Evolutionary conservation across 148 eudicot genomes (phyloP).

Genomic region (Heliosperma pusillum): DNA sequence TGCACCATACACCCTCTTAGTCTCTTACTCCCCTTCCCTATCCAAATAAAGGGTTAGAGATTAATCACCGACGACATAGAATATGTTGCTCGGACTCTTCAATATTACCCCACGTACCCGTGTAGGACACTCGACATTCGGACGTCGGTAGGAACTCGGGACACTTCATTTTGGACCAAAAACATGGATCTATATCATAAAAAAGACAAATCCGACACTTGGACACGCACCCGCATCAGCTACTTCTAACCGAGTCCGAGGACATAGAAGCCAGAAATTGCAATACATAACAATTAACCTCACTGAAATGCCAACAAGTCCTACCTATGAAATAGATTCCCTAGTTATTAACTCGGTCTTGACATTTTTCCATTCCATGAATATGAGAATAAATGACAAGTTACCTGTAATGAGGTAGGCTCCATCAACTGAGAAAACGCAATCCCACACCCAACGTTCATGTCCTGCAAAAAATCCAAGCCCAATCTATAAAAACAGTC

Average conservation of each 20-base stretch:
- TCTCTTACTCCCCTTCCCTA: not conserved
- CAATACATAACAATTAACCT: not conserved
- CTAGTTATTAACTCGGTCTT: not conserved
- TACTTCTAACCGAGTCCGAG: too few relatives aligned
- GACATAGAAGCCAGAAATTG: not conserved
- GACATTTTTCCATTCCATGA: not conserved
- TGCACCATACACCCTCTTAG: not conserved
- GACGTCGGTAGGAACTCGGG: too few relatives aligned
- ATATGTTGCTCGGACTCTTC: too few relatives aligned
- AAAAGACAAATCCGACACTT: too few relatives aligned
- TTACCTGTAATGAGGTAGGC: slow-evolving; percentile 94
- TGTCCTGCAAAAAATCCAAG: slow-evolving; percentile 56
- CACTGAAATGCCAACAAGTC: not conserved
- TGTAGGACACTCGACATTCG: too few relatives aligned
- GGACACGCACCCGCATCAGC: too few relatives aligned
- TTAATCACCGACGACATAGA: too few relatives aligned
- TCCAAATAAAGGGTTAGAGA: not conserved
- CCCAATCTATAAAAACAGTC: not conserved
- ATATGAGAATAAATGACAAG: not conserved
- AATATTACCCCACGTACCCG: too few relatives aligned
- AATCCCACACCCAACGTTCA: slow-evolving; percentile 99
- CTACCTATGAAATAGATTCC: not conserved
- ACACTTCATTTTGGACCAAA: too few relatives aligned
- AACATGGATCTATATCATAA: too few relatives aligned
- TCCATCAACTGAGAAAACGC: slow-evolving; percentile 97